These are phyloP conservation scores for Penicillium daleae DNA, from an alignment of 495 filamentous ascomycete genomes.

Conservation along the genomic window DNA sequence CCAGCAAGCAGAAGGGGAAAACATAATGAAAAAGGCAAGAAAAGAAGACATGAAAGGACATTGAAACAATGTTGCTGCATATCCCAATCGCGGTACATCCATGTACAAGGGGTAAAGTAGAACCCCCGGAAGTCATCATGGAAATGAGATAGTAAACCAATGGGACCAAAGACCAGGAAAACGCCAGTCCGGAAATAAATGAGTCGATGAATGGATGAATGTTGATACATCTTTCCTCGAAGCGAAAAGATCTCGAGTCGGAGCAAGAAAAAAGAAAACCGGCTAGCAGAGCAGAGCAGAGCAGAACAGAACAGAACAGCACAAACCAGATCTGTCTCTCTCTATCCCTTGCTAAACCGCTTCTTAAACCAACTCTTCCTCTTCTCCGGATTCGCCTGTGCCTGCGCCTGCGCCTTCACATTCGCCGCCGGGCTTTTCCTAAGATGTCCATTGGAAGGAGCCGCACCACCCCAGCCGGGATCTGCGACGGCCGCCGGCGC, in stretches of 20 bases:
- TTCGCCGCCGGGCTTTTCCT: conserved; percentile 27
- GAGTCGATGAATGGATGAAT: conserved; percentile 7
- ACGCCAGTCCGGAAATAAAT: conserved; percentile 3
- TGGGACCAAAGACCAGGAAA: neutral
- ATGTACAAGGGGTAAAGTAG: neutral
- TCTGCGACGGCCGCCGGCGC: conserved; percentile 11
- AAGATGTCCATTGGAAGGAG: conserved; percentile 32
- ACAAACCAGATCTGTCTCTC: neutral
- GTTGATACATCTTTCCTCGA: conserved; percentile 13
- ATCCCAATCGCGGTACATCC: conserved; percentile 1
- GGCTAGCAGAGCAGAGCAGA: neutral
- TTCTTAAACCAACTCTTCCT: conserved; percentile 87
- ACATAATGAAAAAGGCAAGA: too few species aligned
- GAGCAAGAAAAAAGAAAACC: neutral
- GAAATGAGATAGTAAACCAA: neutral
- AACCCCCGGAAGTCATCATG: too few species aligned
- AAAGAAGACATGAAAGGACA: conserved; percentile 14
- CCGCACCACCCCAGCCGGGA: conserved; percentile 28
- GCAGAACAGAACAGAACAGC: neutral
- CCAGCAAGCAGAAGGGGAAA: conserved; percentile 18
- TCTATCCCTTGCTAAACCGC: conserved; percentile 70
- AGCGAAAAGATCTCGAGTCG: conserved; percentile 7
- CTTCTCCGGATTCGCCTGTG: conserved; percentile 56
- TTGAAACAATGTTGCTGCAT: neutral
- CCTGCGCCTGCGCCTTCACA: conserved; percentile 17